Conservation (phyloP, 2,329 filamentous ascomycete genomes). For the Ambrosiella beaveri region DNA sequence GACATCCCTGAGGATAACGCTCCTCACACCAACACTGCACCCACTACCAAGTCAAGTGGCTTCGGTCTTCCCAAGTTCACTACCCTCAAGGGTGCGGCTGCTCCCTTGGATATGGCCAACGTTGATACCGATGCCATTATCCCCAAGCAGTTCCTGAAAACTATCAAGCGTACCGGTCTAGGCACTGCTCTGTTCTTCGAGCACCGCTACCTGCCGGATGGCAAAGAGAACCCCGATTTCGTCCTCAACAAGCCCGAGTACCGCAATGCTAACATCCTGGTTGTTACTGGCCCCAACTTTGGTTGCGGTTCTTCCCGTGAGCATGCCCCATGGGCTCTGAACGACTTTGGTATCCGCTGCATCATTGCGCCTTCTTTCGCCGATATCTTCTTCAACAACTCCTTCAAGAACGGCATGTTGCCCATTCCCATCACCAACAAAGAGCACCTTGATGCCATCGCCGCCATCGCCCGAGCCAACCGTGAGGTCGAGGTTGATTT, state of each 20-base stretch:
- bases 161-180: conserved; percentile 92
- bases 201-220: conserved; percentile 60
- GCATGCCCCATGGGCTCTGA: conserved; percentile 90
- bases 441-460: conserved; percentile 49
- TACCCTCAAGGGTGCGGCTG: conserved; percentile 69
- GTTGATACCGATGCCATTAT: conserved; percentile 99
- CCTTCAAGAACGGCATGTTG: conserved; percentile 99
- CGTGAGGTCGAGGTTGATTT: conserved; percentile 81
- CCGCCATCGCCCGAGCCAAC: conserved; percentile 60
- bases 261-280: conserved; percentile 68
- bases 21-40: conserved; percentile 46
- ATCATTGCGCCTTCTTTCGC: conserved; percentile 69
- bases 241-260: conserved; percentile 84
- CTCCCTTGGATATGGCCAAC: conserved; percentile 73
- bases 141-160: conserved; percentile 98
- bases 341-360: conserved; percentile 91
- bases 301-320: conserved; percentile 86
- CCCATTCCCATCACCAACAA: conserved; percentile 60
- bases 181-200: conserved; percentile 75
- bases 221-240: conserved; percentile 61
- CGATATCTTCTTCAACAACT: conserved; percentile 95
- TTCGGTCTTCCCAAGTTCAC: conserved; percentile 71
- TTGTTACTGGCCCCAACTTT: conserved; percentile 85
- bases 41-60: conserved; percentile 24
- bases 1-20: conserved; percentile 47